These are phyloP conservation scores for Orobanche coerulescens DNA, from an alignment of 257 asterid genomes.

Conservation along the genomic window DNA sequence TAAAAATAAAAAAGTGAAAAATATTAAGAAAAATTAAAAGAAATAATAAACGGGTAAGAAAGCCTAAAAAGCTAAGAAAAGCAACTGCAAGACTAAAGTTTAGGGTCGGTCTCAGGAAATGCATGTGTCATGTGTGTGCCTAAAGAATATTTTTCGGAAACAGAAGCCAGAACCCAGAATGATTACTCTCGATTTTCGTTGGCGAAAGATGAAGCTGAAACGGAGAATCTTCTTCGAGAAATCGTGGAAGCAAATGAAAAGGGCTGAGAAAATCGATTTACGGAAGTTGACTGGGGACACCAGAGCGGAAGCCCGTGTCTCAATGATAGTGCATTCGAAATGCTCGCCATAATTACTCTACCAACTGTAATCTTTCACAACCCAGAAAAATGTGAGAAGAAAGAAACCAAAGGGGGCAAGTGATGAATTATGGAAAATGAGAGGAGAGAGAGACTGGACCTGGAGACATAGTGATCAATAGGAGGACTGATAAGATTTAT, in stretches of 20 bases:
- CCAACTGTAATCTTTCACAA: slow-evolving; percentile 28
- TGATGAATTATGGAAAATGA: background rate
- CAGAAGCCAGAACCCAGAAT: background rate
- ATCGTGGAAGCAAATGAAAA: slow-evolving; percentile 29
- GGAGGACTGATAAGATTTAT: background rate
- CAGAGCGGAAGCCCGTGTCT: slow-evolving; percentile 61
- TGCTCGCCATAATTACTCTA: slow-evolving; percentile 42
- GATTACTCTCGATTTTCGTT: slow-evolving; percentile 84
- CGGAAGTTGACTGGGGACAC: slow-evolving; percentile 47
- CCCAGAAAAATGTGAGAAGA: slow-evolving; percentile 13
- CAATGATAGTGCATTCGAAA: slow-evolving; percentile 45
- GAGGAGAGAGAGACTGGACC: slow-evolving; percentile 20
- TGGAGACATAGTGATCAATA: slow-evolving; percentile 27
- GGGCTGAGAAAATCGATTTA: slow-evolving; percentile 35
- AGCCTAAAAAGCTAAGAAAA: too few species aligned
- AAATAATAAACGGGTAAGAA: too few species aligned
- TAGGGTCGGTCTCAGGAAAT: too few species aligned
- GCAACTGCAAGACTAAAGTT: too few species aligned
- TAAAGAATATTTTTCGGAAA: too few species aligned
- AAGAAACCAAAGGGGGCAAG: background rate
- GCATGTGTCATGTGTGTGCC: too few species aligned
- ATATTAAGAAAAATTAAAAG: too few species aligned
- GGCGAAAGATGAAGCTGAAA: slow-evolving; percentile 60
- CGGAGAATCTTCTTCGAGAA: slow-evolving; percentile 49
- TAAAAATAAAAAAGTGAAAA: background rate